Conservation (phyloP, 192 early-diverging fungal genomes). For the Tieghemiomyces parasiticus region DNA sequence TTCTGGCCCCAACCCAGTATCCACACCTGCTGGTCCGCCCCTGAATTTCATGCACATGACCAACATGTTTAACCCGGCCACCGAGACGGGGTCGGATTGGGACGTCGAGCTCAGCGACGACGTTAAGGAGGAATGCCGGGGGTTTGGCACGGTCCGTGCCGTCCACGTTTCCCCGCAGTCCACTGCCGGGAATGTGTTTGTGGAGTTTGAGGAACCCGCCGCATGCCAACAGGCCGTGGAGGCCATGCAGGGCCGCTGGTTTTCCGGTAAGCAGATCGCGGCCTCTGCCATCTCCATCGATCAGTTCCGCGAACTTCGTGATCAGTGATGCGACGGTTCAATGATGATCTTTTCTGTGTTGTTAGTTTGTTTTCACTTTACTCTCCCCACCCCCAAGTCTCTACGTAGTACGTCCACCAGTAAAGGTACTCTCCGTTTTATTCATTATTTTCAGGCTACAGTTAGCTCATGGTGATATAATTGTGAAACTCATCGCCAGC, state of each 20-base stretch:
- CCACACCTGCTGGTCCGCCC: background rate
- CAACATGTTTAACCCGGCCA: constrained; percentile 25
- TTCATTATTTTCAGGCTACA: too few species aligned
- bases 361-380: too few species aligned
- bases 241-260: constrained; percentile 73
- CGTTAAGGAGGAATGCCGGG: constrained; percentile 63
- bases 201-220: constrained; percentile 60
- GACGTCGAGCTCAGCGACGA: constrained; percentile 71
- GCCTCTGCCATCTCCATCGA: too few species aligned
- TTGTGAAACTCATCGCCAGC: too few species aligned
- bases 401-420: too few species aligned
- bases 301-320: too few species aligned
- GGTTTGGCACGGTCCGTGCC: constrained; percentile 60
- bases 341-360: too few species aligned
- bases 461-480: too few species aligned
- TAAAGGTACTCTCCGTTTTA: too few species aligned
- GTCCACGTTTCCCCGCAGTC: constrained; percentile 54
- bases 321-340: too few species aligned
- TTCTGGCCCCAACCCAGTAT: background rate
- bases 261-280: constrained; percentile 59
- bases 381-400: too few species aligned
- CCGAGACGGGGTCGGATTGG: constrained; percentile 74
- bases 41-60: constrained; percentile 11
- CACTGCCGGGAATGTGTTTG: constrained; percentile 63
- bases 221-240: constrained; percentile 50